These are phyloP conservation scores for Antrodiella citrinella DNA, from an alignment of 768 basidiomycete species.

Conservation along the genomic window DNA sequence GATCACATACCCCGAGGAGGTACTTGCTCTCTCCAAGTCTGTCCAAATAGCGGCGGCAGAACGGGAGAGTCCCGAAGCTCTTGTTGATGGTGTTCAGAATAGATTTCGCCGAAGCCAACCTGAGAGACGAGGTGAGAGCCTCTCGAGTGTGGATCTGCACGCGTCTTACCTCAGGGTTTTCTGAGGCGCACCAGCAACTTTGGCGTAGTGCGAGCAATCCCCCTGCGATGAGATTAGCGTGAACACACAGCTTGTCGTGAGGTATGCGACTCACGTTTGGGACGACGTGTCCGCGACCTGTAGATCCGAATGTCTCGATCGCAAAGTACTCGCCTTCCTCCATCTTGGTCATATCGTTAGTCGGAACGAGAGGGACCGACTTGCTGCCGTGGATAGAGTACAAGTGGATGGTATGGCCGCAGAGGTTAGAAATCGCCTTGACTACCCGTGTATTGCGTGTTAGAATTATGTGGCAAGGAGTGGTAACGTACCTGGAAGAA, in stretches of 20 bases:
- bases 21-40: slow-evolving; percentile 90
- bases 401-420: slow-evolving; percentile 85
- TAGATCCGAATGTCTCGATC: slow-evolving; percentile 97
- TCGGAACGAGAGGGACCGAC: slow-evolving; percentile 83
- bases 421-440: slow-evolving; percentile 88
- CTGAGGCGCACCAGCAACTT: slow-evolving; percentile 52
- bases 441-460: slow-evolving; percentile 38
- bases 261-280: slow-evolving; percentile 59
- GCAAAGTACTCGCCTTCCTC: slow-evolving; percentile 99
- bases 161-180: slow-evolving; percentile 57
- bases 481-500: slow-evolving; percentile 55
- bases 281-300: slow-evolving; percentile 80
- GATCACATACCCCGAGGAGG: slow-evolving; percentile 64
- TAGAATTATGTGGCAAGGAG: background rate
- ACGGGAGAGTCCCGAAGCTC: slow-evolving; percentile 93
- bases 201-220: slow-evolving; percentile 89
- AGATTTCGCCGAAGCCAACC: slow-evolving; percentile 72
- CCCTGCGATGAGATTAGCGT: slow-evolving; percentile 39
- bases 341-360: slow-evolving; percentile 91
- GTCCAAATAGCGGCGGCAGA: slow-evolving; percentile 92
- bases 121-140: slow-evolving; percentile 6
- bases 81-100: slow-evolving; percentile 85
- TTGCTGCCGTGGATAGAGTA: slow-evolving; percentile 97
- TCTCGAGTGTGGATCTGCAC: background rate
- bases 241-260: no score